phyloP scores from a whole-genome alignment of 805 yeast species.

The Saccharomycopsis oosterbeekiorum region DNA sequence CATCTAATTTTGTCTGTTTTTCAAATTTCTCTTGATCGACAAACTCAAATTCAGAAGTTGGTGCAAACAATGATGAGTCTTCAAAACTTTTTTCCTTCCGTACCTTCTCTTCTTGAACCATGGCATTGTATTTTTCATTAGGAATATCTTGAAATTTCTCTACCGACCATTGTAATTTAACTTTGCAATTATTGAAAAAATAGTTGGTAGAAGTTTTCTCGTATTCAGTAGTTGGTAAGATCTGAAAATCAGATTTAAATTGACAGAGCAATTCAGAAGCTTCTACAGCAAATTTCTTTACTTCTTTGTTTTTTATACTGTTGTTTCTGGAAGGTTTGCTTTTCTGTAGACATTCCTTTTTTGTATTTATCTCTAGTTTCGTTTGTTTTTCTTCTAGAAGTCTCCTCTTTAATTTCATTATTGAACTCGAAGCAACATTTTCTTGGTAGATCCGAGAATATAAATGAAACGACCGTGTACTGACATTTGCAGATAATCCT shows the following conservation, averaged over 20 bases:
- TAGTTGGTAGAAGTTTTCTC: slow-evolving; percentile 21
- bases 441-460: background rate
- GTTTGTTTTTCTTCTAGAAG: background rate
- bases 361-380: background rate
- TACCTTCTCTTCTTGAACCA: background rate
- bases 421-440: background rate
- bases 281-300: background rate
- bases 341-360: background rate
- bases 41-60: background rate
- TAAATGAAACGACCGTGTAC: background rate
- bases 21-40: background rate
- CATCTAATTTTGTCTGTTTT: background rate
- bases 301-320: background rate
- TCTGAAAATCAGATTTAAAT: slow-evolving; percentile 10
- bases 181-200: slow-evolving; percentile 39
- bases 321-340: background rate
- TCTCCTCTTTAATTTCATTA: background rate
- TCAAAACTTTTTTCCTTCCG: background rate
- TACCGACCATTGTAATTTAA: slow-evolving; percentile 52
- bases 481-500: background rate
- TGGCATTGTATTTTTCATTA: slow-evolving; percentile 33
- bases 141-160: slow-evolving; percentile 47
- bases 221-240: slow-evolving; percentile 12
- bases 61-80: background rate
- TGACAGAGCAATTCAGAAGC: background rate